Base-by-base conservation (phyloP, 225 moss, liverwort and hornwort genomes). In the Takakia lepidozioides region DNA sequence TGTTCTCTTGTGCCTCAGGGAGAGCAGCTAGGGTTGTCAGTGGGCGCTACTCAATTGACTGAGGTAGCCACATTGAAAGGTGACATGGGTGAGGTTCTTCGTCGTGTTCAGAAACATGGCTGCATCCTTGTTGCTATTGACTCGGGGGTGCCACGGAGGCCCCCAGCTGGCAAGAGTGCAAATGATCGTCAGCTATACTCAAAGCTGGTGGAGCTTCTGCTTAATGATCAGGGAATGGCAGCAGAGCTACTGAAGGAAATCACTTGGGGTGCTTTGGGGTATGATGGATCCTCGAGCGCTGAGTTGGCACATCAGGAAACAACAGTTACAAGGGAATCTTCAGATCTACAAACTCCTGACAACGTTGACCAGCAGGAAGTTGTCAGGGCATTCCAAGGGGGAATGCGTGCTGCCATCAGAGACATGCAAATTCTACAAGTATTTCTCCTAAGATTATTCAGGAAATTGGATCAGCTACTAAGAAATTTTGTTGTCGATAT, bases 121-220 rank as follows among this genome's bases (percentile, higher is more conserved):
- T 71, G 74, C 37, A 72, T 73, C 56, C 69, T 93, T 21, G 89
- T 93, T 54, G 84, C 83, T 17, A 93, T 93, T 38, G 93, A 93
- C 49, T 93, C 93, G 11, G 93, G 86, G 20, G 83, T 93, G 32
- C 66, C 93, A n/a, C 81, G 93, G 26, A 74, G 93, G 4, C 93
- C 89, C 16, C 93, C 93, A 6, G 70, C 72, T 39, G 75, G 69
- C 57, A 93, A 86, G 54, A 51, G 65, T 49, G 86, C 88, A 37
- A 83, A 82, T 55, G 93, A 93, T 38, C 86, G 81, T 57, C 75
- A 74, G 29, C 52, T 62, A 3, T 93, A 81, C 52, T 65, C 89
- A 18, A 81, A 86, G 59, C 81, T 79, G 27, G 81, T 89, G n/a
- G 93, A 89, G 27, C 83, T 89, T 17, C 81, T 93, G 2, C 72